Evolutionary conservation across 108 stramenopile genomes (phyloP).

Genomic region (Skeletonema costatum): DNA sequence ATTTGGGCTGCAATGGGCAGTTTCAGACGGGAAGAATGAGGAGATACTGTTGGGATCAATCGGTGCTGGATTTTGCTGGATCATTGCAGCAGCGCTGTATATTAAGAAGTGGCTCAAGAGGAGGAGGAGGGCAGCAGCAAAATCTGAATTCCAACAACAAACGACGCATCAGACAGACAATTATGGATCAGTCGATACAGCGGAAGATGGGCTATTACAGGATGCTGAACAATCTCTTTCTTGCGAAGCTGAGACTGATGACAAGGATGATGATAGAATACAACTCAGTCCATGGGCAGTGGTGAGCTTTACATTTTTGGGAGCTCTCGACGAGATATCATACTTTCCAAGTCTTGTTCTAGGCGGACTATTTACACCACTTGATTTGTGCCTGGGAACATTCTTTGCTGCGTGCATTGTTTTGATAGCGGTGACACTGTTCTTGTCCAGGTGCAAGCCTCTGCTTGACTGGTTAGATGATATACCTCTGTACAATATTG

Average conservation of each 20-base stretch:
- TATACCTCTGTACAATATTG: constrained; percentile 64
- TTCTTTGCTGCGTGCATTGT: constrained; percentile 67
- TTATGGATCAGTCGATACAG: constrained; percentile 16
- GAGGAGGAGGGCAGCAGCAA: constrained; percentile 35
- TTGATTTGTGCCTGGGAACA: constrained; percentile 65
- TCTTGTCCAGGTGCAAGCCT: constrained; percentile 55
- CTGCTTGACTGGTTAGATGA: constrained; percentile 62
- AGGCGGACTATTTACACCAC: constrained; percentile 61
- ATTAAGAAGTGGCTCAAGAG: constrained; percentile 48
- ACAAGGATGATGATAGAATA: constrained; percentile 25
- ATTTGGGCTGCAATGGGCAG: constrained; percentile 29
- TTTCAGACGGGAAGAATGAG: constrained; percentile 24
- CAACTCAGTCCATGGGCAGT: constrained; percentile 51
- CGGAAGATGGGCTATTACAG: constrained; percentile 10
- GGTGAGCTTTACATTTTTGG: constrained; percentile 57
- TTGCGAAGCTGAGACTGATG: constrained; percentile 7
- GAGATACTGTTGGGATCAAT: constrained; percentile 39
- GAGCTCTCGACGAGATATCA: constrained; percentile 71
- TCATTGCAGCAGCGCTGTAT: constrained; percentile 36
- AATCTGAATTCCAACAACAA: constrained; percentile 19
- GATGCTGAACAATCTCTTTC: background rate
- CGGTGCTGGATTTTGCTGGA: constrained; percentile 62
- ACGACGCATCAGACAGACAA: constrained; percentile 13
- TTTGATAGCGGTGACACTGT: constrained; percentile 48
- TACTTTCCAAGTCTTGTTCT: constrained; percentile 76